Evolutionary conservation across 805 yeast species (phyloP), one percentile per base, ranked within the genome.

Genomic region (Geotrichum ghanense): DNA sequence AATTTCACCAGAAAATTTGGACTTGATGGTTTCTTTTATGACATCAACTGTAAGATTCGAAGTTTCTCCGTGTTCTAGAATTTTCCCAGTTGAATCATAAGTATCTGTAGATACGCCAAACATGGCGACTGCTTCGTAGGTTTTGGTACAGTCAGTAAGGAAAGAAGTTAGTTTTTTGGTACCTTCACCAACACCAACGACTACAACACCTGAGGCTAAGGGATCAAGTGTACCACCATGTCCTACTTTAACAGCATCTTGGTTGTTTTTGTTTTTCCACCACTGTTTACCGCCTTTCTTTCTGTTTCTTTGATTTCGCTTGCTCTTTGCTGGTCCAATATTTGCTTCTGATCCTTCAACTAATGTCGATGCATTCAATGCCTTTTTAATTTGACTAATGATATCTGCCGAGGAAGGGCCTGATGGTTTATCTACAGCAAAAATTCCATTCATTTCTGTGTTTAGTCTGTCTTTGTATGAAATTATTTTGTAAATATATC

Each of bases 201-300:
- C 90, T 26, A 69, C 63, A 1, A 90, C 89, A 9, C 99, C 99
- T n/a, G 88, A 79, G 0, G 99, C 99, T 40, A 85, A 65, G 0
- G 97, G 97, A 58, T 92, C 99, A 34, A 92, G 69, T 0, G 99
- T 92, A 7, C 99, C 99, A 17, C 98, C 99, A 63, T 92, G 99
- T 1, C 99, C 99, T 71, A 90, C 82, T 58, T 92, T 92, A 26
- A 89, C 79, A 55, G 79, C 80, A 3, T 66, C 68, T 48, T 75
- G 74, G 46, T 75, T 72, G 49, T 74, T 71, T 72, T 31, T 77
- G 70, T 46, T 67, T 70, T 45, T 70, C 63, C 48, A 75, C 69
- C 59, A 69, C 64, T 40, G 62, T 53, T 44, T 58, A 51, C 47
- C 66, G 64, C 41, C 47, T 19, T 50, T 62, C 21, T 45, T 43